Evolutionary conservation across 306 rosid species (phyloP).

Genomic region (Rosa persica): DNA sequence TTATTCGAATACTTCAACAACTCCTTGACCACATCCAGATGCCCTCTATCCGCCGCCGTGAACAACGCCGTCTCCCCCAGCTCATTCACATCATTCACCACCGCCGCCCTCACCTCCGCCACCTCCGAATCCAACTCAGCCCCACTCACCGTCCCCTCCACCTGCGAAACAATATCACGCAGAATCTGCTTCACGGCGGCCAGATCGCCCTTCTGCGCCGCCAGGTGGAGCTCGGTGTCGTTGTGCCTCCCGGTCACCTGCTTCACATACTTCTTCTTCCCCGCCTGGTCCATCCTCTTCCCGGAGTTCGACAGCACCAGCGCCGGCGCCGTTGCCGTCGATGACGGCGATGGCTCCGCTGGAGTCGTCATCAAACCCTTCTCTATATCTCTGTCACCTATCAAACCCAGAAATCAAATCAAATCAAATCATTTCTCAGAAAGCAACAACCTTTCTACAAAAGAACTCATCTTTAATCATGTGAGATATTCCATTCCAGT

Average conservation of each 20-base stretch:
- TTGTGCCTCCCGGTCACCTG: conserved; percentile 97
- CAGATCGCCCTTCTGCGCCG: conserved; percentile 93
- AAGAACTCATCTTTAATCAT: background rate
- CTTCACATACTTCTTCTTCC: conserved; percentile 96
- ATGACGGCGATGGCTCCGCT: conserved; percentile 63
- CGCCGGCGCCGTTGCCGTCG: conserved; percentile 77
- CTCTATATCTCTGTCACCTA: conserved; percentile 46
- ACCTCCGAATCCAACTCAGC: conserved; percentile 70
- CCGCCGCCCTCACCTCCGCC: conserved; percentile 81
- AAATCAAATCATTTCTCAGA: background rate
- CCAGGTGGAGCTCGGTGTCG: conserved; percentile 94
- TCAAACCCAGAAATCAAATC: conserved; percentile 23
- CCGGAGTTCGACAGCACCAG: conserved; percentile 90
- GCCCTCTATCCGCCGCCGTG: conserved; percentile 86
- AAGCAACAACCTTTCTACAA: background rate
- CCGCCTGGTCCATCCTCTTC: conserved; percentile 91
- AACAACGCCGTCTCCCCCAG: conserved; percentile 81
- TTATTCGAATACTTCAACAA: conserved; percentile 63
- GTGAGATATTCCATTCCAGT: background rate
- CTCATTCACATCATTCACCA: conserved; percentile 89
- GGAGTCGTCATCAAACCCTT: conserved; percentile 43
- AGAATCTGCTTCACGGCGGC: conserved; percentile 88
- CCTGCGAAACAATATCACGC: conserved; percentile 67
- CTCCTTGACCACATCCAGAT: conserved; percentile 83
- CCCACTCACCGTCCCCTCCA: conserved; percentile 58